Evolutionary conservation across 1,284 basidiomycete species (phyloP).

Genomic region (Pholiota adiposa): DNA sequence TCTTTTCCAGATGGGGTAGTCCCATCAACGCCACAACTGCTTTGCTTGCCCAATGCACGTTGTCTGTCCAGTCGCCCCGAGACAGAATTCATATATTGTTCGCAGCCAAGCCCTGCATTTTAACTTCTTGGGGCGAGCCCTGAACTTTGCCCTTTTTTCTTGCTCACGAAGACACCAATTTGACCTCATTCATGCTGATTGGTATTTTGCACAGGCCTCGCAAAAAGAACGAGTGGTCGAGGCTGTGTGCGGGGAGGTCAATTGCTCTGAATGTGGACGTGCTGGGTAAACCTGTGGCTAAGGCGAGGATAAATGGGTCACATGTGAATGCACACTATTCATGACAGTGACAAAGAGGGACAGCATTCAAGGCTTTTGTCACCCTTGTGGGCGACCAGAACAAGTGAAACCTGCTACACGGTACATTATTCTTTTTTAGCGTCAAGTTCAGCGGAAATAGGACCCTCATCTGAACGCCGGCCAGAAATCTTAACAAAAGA

Average conservation of each 20-base stretch:
- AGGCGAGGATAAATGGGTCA: background rate
- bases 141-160: too few relatives aligned
- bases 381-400: background rate
- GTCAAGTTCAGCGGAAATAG: constrained; percentile 16
- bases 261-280: too few relatives aligned
- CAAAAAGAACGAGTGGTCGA: too few relatives aligned
- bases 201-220: too few relatives aligned
- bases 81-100: too few relatives aligned
- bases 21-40: background rate
- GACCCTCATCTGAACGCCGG: constrained; percentile 40
- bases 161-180: too few relatives aligned
- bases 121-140: too few relatives aligned
- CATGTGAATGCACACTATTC: background rate
- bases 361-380: constrained; percentile 2
- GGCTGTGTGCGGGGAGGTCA: background rate
- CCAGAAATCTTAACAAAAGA: constrained; percentile 49
- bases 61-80: too few relatives aligned
- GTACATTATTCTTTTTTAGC: constrained; percentile 23
- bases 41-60: background rate
- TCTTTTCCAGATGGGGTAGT: constrained; percentile 6
- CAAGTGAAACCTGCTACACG: constrained; percentile 13
- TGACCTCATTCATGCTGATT: too few relatives aligned
- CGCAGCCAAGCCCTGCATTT: too few relatives aligned
- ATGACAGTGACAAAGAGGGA: background rate
- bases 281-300: background rate